Evolutionary conservation across 306 rosid species (phyloP).

Genomic region (Pyrus pyrifolia): DNA sequence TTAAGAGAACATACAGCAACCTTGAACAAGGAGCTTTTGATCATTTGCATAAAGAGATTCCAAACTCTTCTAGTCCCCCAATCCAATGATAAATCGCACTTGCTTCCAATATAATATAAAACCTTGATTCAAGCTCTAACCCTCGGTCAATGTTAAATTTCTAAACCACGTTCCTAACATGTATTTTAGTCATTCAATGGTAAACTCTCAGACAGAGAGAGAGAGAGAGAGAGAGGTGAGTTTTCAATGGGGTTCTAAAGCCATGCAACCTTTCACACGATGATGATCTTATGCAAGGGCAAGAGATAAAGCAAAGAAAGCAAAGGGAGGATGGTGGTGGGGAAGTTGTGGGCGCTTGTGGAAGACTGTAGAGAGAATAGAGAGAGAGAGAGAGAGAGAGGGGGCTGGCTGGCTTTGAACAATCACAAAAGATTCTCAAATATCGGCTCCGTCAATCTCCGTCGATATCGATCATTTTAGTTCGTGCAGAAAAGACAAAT

Average conservation of each 20-base stretch:
- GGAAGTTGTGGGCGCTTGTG: conserved; percentile 4
- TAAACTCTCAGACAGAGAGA: neutral
- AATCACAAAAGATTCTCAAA: conserved; percentile 41
- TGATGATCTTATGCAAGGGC: conserved; percentile 20
- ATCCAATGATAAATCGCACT: conserved; percentile 21
- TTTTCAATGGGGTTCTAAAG: conserved; percentile 32
- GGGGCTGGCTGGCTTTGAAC: neutral
- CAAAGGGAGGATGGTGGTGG: conserved; percentile 15
- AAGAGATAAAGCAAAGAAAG: conserved; percentile 13
- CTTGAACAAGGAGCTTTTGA: conserved; percentile 35
- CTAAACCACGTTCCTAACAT: conserved; percentile 20
- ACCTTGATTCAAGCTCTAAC: conserved; percentile 9
- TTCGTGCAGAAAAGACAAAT: conserved; percentile 71
- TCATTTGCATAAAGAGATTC: conserved; percentile 61
- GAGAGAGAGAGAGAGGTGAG: neutral
- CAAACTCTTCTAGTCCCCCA: conserved; percentile 50
- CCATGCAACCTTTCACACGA: conserved; percentile 80
- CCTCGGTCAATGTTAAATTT: neutral
- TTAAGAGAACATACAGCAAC: conserved; percentile 11
- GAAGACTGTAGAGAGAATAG: conserved; percentile 18
- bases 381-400: neutral
- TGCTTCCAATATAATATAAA: neutral
- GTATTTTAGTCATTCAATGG: conserved; percentile 15
- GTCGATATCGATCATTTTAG: conserved; percentile 16
- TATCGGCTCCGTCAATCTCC: conserved; percentile 10